Evolutionary conservation across 441 rosid species (phyloP).

Genomic region (Kokia cookei): DNA sequence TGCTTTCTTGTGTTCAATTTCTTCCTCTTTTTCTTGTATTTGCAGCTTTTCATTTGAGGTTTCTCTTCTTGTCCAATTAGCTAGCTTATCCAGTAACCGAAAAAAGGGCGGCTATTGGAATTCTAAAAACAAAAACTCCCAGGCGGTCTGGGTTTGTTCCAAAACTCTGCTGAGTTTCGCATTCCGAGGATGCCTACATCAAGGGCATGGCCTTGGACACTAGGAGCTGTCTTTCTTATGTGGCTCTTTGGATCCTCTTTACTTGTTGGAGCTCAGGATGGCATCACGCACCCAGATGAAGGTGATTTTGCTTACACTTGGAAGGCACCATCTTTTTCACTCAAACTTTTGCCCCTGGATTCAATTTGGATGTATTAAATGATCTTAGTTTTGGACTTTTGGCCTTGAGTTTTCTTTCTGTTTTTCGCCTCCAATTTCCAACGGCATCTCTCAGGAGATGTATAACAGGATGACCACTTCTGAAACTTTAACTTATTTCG

Average conservation of each 20-base stretch:
- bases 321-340: background rate
- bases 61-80: background rate
- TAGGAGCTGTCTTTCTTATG: constrained; percentile 24
- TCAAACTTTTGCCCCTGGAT: background rate
- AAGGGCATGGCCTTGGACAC: constrained; percentile 17
- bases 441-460: background rate
- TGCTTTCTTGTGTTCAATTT: background rate
- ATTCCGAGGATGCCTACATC: constrained; percentile 16
- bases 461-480: background rate
- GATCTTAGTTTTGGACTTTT: background rate
- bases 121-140: background rate
- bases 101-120: constrained; percentile 1
- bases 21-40: background rate
- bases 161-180: constrained; percentile 6
- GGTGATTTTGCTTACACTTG: constrained; percentile 26
- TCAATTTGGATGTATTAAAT: background rate
- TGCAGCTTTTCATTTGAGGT: background rate
- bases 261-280: constrained; percentile 35
- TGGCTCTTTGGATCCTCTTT: constrained; percentile 35
- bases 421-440: background rate
- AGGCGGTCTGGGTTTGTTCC: constrained; percentile 13
- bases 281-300: constrained; percentile 60
- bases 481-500: background rate
- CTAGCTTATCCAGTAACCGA: background rate
- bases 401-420: background rate